Evolutionary conservation across 176 grass and related monocot species (phyloP).

Genomic region (Lolium perenne): DNA sequence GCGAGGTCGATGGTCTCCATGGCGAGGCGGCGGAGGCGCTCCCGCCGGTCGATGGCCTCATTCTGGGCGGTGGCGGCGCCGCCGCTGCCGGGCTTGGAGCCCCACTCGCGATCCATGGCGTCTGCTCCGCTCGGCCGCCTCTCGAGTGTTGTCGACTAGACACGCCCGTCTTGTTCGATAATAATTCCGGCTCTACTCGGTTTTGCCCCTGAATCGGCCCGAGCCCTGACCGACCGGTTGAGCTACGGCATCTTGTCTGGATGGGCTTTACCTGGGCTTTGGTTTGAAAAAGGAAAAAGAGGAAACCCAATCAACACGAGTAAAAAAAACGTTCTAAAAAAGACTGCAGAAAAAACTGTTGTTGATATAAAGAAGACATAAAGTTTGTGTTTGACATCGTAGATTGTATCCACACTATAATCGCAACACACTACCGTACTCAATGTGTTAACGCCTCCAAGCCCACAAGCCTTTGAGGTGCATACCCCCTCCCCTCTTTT

Average conservation of each 20-base stretch:
- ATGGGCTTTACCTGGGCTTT: conserved; percentile 15
- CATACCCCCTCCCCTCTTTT: background rate
- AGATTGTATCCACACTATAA: background rate
- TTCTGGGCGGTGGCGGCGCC: conserved; percentile 91
- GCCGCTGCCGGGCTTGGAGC: conserved; percentile 94
- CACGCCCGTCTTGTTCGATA: background rate
- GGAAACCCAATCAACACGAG: background rate
- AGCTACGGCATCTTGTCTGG: background rate
- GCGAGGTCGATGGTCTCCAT: conserved; percentile 99
- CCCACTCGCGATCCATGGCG: conserved; percentile 96
- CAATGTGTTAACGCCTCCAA: background rate
- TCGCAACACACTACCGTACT: background rate
- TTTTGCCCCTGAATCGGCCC: background rate
- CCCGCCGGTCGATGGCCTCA: conserved; percentile 96
- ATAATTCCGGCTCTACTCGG: background rate
- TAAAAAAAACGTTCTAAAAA: too few relatives aligned
- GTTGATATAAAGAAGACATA: too few relatives aligned
- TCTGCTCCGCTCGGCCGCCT: conserved; percentile 24
- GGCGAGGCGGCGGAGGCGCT: conserved; percentile 88
- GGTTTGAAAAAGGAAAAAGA: background rate
- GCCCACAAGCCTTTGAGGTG: background rate
- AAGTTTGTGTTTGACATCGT: too few relatives aligned
- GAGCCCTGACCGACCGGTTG: background rate
- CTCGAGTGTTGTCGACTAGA: background rate
- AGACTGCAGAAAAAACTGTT: too few relatives aligned